Conservation (phyloP, 768 basidiomycete species). For the Baorangia bicolor region DNA sequence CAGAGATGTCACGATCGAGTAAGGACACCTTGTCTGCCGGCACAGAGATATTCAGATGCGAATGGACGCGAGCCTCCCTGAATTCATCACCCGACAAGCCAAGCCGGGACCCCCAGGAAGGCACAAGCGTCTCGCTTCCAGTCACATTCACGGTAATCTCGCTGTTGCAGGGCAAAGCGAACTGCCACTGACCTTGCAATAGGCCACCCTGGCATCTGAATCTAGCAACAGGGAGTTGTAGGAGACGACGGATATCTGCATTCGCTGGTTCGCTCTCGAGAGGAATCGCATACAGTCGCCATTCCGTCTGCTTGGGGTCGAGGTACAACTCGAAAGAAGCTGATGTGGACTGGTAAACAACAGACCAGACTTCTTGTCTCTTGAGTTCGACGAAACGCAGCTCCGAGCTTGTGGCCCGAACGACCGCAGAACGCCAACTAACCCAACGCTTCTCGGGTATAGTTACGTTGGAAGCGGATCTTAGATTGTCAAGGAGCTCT, state of each 20-base stretch:
- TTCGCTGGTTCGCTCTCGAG: conserved; percentile 69
- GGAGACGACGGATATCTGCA: conserved; percentile 69
- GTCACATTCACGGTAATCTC: conserved; percentile 60
- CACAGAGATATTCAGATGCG: conserved; percentile 63
- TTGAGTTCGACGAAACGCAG: conserved; percentile 83
- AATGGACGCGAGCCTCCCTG: conserved; percentile 65
- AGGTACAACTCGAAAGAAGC: conserved; percentile 76
- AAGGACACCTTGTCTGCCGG: conserved; percentile 41
- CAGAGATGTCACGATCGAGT: conserved; percentile 81
- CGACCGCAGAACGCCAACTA: conserved; percentile 66
- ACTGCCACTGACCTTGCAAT: conserved; percentile 75
- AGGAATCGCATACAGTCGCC: conserved; percentile 80
- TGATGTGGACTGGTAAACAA: conserved; percentile 66
- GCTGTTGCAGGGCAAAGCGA: conserved; percentile 65
- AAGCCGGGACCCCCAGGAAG: conserved; percentile 82
- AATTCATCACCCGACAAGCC: conserved; percentile 68
- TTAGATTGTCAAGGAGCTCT: conserved; percentile 52
- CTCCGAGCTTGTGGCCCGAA: conserved; percentile 57
- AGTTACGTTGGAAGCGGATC: conserved; percentile 34
- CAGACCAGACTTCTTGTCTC: conserved; percentile 87
- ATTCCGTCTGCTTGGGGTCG: conserved; percentile 76
- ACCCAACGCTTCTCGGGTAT: conserved; percentile 63
- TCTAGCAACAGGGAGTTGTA: conserved; percentile 77
- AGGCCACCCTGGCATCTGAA: conserved; percentile 55
- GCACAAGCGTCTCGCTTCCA: conserved; percentile 60